A percentile compares a stretch with the other conserved stretches of the same genome.
Evolutionary conservation across 495 filamentous ascomycete genomes (phyloP).

Genomic region (Talaromyces adpressus): DNA sequence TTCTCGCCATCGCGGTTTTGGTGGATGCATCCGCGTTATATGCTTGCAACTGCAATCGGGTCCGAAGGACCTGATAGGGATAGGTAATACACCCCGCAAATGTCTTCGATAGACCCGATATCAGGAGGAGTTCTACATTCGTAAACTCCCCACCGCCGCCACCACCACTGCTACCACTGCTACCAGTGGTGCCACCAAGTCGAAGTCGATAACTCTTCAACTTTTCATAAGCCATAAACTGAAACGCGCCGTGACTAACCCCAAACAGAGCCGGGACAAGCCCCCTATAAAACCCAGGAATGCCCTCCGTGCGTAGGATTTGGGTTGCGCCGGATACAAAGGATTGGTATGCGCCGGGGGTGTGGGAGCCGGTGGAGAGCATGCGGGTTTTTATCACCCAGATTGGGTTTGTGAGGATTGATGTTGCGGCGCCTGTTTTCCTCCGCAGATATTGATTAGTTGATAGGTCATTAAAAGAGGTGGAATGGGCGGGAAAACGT

Average conservation of each 20-base stretch:
- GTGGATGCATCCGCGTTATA: constrained; percentile 29
- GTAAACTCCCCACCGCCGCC: constrained; percentile 39
- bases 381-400: constrained; percentile 99
- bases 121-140: constrained; percentile 68
- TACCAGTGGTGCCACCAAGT: no score
- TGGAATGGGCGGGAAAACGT: constrained; percentile 1
- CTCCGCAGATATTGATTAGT: not conserved
- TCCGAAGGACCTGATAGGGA: constrained; percentile 86
- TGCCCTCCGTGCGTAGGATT: constrained; percentile 62
- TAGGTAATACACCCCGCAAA: constrained; percentile 84
- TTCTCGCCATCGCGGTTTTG: not conserved
- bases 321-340: constrained; percentile 59
- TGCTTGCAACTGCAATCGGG: constrained; percentile 82
- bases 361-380: constrained; percentile 68
- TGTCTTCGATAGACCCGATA: constrained; percentile 78
- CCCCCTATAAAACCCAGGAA: constrained; percentile 75
- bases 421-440: constrained; percentile 58
- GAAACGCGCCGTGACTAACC: constrained; percentile 90
- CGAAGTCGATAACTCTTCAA: constrained; percentile 55
- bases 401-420: constrained; percentile 85
- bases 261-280: constrained; percentile 77
- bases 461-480: no score
- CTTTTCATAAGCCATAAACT: constrained; percentile 93
- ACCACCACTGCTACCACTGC: not conserved
- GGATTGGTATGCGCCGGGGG: constrained; percentile 74